Evolutionary conservation across 1,284 basidiomycete species (phyloP), one percentile per base, ranked within the genome.

Genomic region (Boletus sp.): DNA sequence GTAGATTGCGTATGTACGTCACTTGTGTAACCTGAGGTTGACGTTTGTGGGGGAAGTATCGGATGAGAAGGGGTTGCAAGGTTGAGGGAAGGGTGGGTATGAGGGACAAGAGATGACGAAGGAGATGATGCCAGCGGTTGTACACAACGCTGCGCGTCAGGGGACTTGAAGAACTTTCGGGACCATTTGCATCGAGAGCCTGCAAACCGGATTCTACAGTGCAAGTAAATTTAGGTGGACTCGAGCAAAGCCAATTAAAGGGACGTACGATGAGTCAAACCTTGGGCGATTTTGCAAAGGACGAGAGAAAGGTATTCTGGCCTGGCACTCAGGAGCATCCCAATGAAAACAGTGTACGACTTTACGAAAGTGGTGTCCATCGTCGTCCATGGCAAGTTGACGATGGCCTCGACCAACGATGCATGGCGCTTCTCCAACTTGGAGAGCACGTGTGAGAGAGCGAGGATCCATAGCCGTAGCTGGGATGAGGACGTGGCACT

Each of bases 31-130:
- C 79, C 64, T 90, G 88, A 47, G 84, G 85, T 68, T 97, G 95
- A 53, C 96, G 87, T 75, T 98, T 98, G 73, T 97, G 93, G 13
- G 97, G 97, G 71, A 98, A 97, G 69, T 92, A 82, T 51, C 86
- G 86, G 49, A 90, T 82, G 17, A 99, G 85, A 14, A 97, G 80
- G 1, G 95, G 94, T 64, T 92, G 89, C 4, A 99, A 81, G 14
- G 93, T 89, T 1, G 90, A 89, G 1, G 94, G 89, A 2, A 97
- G 80, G 0, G 95, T 97, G 16, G 95, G 97, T 30, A 99, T 89
- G 48, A 98, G 87, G 16, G 89, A 86, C 37, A 98, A 81, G 11
- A 99, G 81, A 69, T 96, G 92, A 28, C 85, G 84, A 31, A 99
- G 82, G 38, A 99, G 87, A 56, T 85, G 82, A 70, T 99, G 97